These are phyloP conservation scores for Suillus luteus DNA, from an alignment of 768 basidiomycete genomes.

Conservation along the genomic window DNA sequence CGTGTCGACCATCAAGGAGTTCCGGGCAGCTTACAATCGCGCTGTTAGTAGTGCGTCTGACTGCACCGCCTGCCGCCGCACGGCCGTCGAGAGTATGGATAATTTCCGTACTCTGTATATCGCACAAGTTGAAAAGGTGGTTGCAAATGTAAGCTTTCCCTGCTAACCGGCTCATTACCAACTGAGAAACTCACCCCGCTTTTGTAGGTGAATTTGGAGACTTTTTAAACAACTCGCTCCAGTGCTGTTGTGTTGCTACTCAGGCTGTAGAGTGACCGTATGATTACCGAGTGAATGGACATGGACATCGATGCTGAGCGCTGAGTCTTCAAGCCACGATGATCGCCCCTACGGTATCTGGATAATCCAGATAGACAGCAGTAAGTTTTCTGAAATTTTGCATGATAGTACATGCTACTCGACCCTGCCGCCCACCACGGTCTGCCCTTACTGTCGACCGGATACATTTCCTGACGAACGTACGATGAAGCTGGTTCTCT, in stretches of 20 bases:
- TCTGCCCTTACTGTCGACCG: too few relatives aligned
- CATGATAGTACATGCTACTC: too few relatives aligned
- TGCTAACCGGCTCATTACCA: neutral
- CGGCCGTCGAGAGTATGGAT: neutral
- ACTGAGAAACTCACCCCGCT: constrained; percentile 10
- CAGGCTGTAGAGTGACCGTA: neutral
- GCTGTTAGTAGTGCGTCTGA: neutral
- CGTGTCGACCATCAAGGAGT: neutral
- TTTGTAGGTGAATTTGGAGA: neutral
- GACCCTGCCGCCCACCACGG: too few relatives aligned
- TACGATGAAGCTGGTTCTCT: too few relatives aligned
- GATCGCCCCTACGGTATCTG: too few relatives aligned
- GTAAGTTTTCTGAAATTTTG: too few relatives aligned
- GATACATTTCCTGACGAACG: too few relatives aligned
- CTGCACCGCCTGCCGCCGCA: neutral
- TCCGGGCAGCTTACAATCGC: neutral
- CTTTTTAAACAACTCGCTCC: neutral
- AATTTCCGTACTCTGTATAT: neutral
- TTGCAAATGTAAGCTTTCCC: neutral
- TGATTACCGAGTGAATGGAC: neutral
- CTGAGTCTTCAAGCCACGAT: too few relatives aligned
- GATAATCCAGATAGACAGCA: too few relatives aligned
- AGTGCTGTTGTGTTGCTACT: neutral
- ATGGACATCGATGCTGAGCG: too few relatives aligned
- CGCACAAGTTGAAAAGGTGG: neutral